Conservation (phyloP, 352 stramenopile genomes). For the Globisporangium parvum region DNA sequence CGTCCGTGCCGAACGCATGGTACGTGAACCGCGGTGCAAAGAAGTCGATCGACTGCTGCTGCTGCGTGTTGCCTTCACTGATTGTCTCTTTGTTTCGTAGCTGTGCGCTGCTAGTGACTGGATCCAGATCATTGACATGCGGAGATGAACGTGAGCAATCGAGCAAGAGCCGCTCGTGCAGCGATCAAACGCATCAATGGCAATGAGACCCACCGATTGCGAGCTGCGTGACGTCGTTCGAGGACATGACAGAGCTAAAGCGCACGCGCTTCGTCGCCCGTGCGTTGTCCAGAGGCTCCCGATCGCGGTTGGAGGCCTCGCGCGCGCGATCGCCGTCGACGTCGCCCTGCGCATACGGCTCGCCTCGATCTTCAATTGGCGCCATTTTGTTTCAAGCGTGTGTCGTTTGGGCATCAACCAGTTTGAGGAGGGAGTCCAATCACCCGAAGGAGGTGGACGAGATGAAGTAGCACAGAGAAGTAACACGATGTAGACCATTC, state of each 20-base stretch:
- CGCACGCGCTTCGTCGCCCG: conserved; percentile 53
- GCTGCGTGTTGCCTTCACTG: conserved; percentile 20
- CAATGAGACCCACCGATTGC: conserved; percentile 38
- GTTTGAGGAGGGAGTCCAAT: too few species aligned
- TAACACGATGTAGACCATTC: too few species aligned
- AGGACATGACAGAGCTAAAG: conserved; percentile 35
- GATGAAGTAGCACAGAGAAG: too few species aligned
- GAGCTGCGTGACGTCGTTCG: conserved; percentile 49
- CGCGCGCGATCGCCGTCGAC: too few species aligned
- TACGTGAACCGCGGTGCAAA: conserved; percentile 79
- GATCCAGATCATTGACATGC: not conserved
- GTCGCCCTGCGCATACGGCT: not conserved
- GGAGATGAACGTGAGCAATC: too few species aligned
- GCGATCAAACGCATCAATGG: too few species aligned
- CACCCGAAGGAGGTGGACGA: too few species aligned
- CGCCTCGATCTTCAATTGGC: conserved; percentile 14
- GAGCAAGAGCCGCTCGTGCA: too few species aligned
- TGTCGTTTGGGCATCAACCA: too few species aligned
- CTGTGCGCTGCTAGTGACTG: conserved; percentile 35
- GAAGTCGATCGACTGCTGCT: conserved; percentile 21
- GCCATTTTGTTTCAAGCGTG: conserved; percentile 23
- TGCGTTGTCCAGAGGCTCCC: conserved; percentile 1
- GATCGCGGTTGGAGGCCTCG: not conserved
- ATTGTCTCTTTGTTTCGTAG: not conserved
- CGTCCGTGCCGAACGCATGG: conserved; percentile 71